Base-by-base conservation (phyloP, 345 rosid species). In the Murraya paniculata region DNA sequence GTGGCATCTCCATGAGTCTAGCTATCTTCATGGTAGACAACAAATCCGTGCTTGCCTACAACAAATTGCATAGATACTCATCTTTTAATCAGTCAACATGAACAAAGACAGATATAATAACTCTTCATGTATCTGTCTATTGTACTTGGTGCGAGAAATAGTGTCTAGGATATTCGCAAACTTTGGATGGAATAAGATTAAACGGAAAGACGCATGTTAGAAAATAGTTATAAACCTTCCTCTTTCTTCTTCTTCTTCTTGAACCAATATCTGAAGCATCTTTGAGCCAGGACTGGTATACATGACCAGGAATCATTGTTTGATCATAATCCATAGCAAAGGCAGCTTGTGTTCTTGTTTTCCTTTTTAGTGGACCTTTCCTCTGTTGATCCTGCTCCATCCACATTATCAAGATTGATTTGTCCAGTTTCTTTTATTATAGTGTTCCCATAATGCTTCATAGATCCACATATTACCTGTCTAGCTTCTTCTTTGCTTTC, bases 231-330 rank as follows among this genome's bases (percentile, higher is more conserved):
- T 38, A 31, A 62, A 92, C 98, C 93, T 91, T 97, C 94, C 89
- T 92, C 81, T 85, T 90, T 79, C 84, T 89, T 84, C 84, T 85
- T 78, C 89, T 85, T 78, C 86, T 83, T 82, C 85, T 86, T 18
- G 88, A 82, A 68, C 86, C 74, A 84, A 89, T 81, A 81, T 88
- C 85, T 71, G 91, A 88, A 80, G 97, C 25, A 82, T 89, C 80
- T 71, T 90, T 91, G 59, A 92, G 90, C 98, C 97, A 92, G 77
- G 92, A 82, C 80, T 89, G 96, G 85, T 92, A 93, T 10, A 79
- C 70, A 73, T 80, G 85, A 69, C 91, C 91, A 62, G 97, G 84
- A 72, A 93, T 86, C 24, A 90, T 83, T 72, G 88, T 92, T 77
- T 89, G 94, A 48, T 94, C 97, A 80, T 55, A 77, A 85, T 95